Conservation (phyloP, 306 rosid genomes). For the Pyrus pyrifolia region DNA sequence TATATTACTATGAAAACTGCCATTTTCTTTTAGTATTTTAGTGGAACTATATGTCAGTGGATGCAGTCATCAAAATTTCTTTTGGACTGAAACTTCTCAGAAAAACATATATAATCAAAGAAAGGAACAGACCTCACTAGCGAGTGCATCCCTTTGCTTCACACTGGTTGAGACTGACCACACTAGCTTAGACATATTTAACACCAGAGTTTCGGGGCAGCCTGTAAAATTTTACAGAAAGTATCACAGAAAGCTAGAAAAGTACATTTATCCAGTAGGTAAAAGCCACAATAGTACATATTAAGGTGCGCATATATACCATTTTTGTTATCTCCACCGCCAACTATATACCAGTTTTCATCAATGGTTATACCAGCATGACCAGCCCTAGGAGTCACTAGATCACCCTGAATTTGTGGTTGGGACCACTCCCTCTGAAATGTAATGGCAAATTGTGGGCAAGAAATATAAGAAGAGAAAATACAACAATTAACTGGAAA, state of each 20-base stretch:
- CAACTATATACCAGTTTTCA: constrained; percentile 85
- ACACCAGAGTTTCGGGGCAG: constrained; percentile 76
- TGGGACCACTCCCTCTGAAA: constrained; percentile 97
- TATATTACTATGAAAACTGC: not conserved
- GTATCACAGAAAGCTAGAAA: constrained; percentile 7
- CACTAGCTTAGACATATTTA: constrained; percentile 84
- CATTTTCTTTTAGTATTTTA: not conserved
- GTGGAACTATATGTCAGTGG: not conserved
- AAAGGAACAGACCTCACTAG: constrained; percentile 69
- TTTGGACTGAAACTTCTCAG: not conserved
- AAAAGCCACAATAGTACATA: not conserved
- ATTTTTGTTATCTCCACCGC: constrained; percentile 91
- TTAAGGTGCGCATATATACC: constrained; percentile 40
- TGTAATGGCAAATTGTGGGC: constrained; percentile 22
- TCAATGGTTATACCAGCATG: constrained; percentile 78
- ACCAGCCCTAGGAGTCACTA: constrained; percentile 86
- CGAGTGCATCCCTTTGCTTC: constrained; percentile 83
- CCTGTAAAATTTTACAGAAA: constrained; percentile 42
- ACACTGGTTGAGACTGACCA: constrained; percentile 77
- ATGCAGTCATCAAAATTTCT: not conserved
- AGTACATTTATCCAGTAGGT: not conserved
- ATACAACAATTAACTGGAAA: not conserved
- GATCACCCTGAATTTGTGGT: constrained; percentile 79
- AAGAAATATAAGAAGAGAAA: not conserved
- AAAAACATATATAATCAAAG: constrained; percentile 1